Evolutionary conservation across 345 rosid genomes (phyloP).

Genomic region (Corymbia maculata): DNA sequence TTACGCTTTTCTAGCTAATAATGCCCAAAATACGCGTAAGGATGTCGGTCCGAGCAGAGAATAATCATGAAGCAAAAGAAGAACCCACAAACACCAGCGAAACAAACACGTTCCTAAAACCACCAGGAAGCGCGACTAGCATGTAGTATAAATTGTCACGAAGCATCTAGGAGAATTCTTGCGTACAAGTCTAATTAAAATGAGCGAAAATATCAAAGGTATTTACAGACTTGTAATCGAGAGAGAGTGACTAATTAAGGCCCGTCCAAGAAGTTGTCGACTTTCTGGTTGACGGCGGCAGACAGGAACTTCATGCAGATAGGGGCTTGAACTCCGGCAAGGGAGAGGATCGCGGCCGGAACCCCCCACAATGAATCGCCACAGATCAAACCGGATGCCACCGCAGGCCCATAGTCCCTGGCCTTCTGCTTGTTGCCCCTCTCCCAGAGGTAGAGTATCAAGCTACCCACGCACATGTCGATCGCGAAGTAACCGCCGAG

Average conservation of each 20-base stretch:
- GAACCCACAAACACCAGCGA: background rate
- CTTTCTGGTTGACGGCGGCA: constrained; percentile 33
- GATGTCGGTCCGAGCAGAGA: background rate
- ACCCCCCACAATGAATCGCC: constrained; percentile 91
- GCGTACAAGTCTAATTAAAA: background rate
- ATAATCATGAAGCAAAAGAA: background rate
- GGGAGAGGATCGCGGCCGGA: constrained; percentile 76
- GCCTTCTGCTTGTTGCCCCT: constrained; percentile 45
- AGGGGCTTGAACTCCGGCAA: constrained; percentile 57
- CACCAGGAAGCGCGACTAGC: background rate
- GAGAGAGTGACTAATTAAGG: background rate
- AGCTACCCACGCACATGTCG: constrained; percentile 87
- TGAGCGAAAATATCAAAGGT: background rate
- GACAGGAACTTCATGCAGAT: constrained; percentile 93
- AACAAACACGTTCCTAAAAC: background rate
- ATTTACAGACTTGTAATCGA: background rate
- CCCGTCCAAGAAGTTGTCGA: constrained; percentile 36
- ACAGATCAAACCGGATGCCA: constrained; percentile 85
- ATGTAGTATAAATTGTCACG: background rate
- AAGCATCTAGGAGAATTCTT: background rate
- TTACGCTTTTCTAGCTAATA: no score
- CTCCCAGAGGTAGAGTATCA: constrained; percentile 68
- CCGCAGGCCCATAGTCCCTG: constrained; percentile 43
- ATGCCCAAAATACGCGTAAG: no score
- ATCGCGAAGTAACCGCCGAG: constrained; percentile 76